Base-by-base conservation (phyloP, 495 filamentous ascomycete genomes). In the Mycothermus thermophilus region DNA sequence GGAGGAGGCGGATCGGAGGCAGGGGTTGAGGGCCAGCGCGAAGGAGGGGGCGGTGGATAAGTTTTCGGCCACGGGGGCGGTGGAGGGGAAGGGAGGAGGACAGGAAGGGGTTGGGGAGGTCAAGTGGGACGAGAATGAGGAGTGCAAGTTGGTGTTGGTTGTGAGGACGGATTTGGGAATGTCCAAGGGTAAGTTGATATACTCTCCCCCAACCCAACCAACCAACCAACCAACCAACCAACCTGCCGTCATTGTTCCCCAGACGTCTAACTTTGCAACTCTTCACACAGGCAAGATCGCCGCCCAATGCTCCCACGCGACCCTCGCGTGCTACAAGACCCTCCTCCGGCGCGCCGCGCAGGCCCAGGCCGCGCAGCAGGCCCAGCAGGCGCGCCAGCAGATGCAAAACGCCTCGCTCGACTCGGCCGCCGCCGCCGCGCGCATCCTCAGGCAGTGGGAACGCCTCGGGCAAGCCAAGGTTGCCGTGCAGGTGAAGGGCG, bases 211-310 rank as follows among this genome's bases (percentile, higher is more conserved):
- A 9, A n/a, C 8, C 21, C 8, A 15, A 12, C 11, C n/a, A 14
- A 24, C 10, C 27, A 16, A 32, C n/a, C n/a, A n/a, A n/a, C n/a
- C n/a, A n/a, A n/a, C n/a, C n/a, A n/a, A n/a, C n/a, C n/a, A n/a
- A n/a, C n/a, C n/a, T n/a, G n/a, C n/a, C n/a, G n/a, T n/a, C n/a
- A n/a, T n/a, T n/a, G n/a, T n/a, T n/a, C n/a, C n/a, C n/a, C n/a
- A n/a, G n/a, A n/a, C n/a, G n/a, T n/a, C n/a, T n/a, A n/a, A n/a
- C n/a, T n/a, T n/a, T n/a, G n/a, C n/a, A n/a, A n/a, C n/a, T n/a
- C n/a, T n/a, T n/a, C n/a, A n/a, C n/a, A 34, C 42, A 93, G 90
- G 90, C 41, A 97, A 97, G 71, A 96, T 96, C 48, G 92, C 83
- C 35, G 90, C 90, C 5, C 92, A 97, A 66, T 82, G 77, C 58